phyloP scores from a whole-genome alignment of 495 filamentous ascomycete genomes.

The Cudoniella acicularis region DNA sequence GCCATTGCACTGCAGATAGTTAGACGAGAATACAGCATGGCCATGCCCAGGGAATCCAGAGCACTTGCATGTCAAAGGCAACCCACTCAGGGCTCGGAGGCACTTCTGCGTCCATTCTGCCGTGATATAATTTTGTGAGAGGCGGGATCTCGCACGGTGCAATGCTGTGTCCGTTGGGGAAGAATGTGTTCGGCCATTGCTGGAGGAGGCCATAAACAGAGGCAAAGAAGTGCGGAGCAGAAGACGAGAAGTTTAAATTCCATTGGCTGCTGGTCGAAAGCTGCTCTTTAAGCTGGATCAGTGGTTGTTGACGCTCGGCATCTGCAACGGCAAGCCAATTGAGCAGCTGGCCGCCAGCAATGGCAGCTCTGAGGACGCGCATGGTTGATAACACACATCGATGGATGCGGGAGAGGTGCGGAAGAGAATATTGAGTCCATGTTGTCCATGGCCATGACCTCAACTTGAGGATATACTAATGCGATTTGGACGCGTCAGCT shows the following conservation, averaged over 20 bases:
- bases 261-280: neutral
- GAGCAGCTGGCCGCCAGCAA: no score
- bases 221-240: slow-evolving; percentile 37
- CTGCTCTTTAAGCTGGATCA: neutral
- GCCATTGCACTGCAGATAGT: slow-evolving; percentile 33
- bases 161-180: slow-evolving; percentile 40
- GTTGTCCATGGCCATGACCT: no score
- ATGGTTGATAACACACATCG: no score
- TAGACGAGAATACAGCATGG: slow-evolving; percentile 1
- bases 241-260: slow-evolving; percentile 34
- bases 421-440: no score
- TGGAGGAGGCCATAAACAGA: slow-evolving; percentile 37
- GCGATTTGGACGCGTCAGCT: no score
- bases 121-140: slow-evolving; percentile 40
- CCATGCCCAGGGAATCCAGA: neutral
- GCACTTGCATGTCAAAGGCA: slow-evolving; percentile 39
- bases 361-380: no score
- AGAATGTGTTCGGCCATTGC: slow-evolving; percentile 40
- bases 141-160: slow-evolving; percentile 34
- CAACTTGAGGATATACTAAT: no score
- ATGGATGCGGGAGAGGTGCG: no score
- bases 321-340: neutral
- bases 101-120: slow-evolving; percentile 28
- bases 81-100: slow-evolving; percentile 42
- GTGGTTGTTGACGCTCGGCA: neutral